These are phyloP conservation scores for Pestalotiopsis sp. DNA, from an alignment of 2,329 filamentous ascomycete species.

Conservation along the genomic window DNA sequence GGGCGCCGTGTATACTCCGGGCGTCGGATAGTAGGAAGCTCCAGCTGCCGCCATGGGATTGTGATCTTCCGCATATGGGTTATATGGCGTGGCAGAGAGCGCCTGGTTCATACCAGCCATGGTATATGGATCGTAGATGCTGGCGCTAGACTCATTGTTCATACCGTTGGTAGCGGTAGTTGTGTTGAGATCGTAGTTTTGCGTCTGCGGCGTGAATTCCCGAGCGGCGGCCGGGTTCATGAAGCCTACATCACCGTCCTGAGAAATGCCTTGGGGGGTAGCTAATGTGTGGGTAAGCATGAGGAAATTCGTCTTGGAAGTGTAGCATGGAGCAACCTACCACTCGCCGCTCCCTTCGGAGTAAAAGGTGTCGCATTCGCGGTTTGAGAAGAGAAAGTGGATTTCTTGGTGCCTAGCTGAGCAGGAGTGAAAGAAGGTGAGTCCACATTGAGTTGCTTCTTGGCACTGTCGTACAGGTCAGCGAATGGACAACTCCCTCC, in stretches of 20 bases:
- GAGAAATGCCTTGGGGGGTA: slow-evolving; percentile 40
- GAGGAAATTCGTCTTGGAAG: background rate
- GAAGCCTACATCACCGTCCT: slow-evolving; percentile 44
- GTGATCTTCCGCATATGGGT: slow-evolving; percentile 80
- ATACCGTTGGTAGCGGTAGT: slow-evolving; percentile 46
- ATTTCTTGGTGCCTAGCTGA: slow-evolving; percentile 61
- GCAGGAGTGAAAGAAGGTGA: slow-evolving; percentile 92
- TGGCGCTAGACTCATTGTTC: slow-evolving; percentile 44
- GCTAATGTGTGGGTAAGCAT: slow-evolving; percentile 27
- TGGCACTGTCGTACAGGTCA: slow-evolving; percentile 46
- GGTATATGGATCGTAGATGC: slow-evolving; percentile 66
- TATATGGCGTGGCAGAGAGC: slow-evolving; percentile 57
- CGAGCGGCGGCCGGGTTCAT: slow-evolving; percentile 61
- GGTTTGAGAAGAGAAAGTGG: slow-evolving; percentile 84
- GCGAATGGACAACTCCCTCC: slow-evolving; percentile 15
- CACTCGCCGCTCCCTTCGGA: slow-evolving; percentile 57
- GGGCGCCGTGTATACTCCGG: slow-evolving; percentile 52
- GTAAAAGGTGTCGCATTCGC: slow-evolving; percentile 89
- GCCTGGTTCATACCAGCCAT: slow-evolving; percentile 58
- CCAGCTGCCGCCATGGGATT: slow-evolving; percentile 57
- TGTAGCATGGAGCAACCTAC: background rate
- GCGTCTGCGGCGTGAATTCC: slow-evolving; percentile 60
- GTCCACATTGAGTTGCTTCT: slow-evolving; percentile 90
- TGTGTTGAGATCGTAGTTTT: slow-evolving; percentile 53
- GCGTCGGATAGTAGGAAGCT: slow-evolving; percentile 69